Base-by-base conservation (phyloP, 23 red algal species). In the Gracilariopsis chorda region DNA sequence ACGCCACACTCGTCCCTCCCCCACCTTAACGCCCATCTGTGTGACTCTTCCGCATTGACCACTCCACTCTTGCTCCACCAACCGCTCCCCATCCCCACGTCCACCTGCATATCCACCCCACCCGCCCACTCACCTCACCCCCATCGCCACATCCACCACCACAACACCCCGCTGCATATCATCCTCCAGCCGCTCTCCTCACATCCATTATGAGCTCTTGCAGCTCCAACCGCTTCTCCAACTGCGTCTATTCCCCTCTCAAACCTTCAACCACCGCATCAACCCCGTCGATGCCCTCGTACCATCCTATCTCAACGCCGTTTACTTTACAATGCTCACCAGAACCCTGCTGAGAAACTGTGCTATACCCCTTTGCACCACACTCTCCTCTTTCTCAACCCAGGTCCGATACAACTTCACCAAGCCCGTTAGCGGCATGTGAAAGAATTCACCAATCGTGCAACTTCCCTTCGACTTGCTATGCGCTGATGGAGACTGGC, bases 271-370 rank as follows among this genome's bases (percentile, higher is more conserved):
- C 44, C 28, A 44, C 4, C 59, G 46, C 59, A 67, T 45, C 45
- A 89, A 89, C 68, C 85, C 85, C 5, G 69, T 89, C 29, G 69
- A 89, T 53, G 85, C 85, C 0, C 37, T 89, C 2, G 85, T 67
- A 14, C 85, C 85, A 19, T 60, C 69, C 14, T 77, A 48, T 36
- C 69, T 89, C 48, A 69, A 52, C 7, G 85, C 61, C 2, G 39
- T 89, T 24, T 89, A 89, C 69, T 52, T 89, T 48, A 69, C 69
- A 17, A 89, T 43, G 2, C 85, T 89, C 47, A 89, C 85, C 48
- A 21, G 85, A 45, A 89, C 65, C 20, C 36, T 89, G 24, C 25
- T 89, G 34, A 43, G 85, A 12, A 89, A 89, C 44, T 23, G 70
- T 2, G 69, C 72, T 23, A 51, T 89, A 34, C 85, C 68, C 13